Percentiles rank a stretch among this genome's conserved stretches.
Evolutionary conservation across 192 early-diverging fungal species (phyloP).

Genomic region (Backusella psychrophila): DNA sequence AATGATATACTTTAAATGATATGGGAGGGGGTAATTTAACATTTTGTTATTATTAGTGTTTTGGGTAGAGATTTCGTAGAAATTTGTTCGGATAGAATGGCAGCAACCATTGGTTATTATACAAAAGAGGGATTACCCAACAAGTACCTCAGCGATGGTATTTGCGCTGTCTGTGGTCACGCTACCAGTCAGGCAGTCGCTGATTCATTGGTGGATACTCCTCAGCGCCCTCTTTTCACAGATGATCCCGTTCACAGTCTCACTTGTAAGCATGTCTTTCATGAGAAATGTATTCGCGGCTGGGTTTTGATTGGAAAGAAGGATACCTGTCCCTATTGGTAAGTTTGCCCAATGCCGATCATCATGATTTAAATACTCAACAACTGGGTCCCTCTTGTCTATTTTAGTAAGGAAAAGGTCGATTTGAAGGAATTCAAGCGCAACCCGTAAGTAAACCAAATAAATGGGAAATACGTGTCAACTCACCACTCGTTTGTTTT

Average conservation of each 20-base stretch:
- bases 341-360: background rate
- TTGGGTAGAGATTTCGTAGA: constrained; percentile 62
- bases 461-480: background rate
- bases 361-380: background rate
- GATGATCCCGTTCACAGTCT: constrained; percentile 38
- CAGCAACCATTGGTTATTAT: constrained; percentile 59
- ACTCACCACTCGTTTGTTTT: background rate
- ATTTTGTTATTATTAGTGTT: constrained; percentile 32
- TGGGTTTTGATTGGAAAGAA: constrained; percentile 66
- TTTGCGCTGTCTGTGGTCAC: constrained; percentile 60
- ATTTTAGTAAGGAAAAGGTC: constrained; percentile 58
- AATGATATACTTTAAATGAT: background rate
- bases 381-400: background rate
- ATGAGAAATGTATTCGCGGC: constrained; percentile 64
- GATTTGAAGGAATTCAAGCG: constrained; percentile 60
- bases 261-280: constrained; percentile 57
- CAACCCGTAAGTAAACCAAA: constrained; percentile 46
- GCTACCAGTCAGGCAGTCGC: constrained; percentile 36
- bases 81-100: constrained; percentile 62
- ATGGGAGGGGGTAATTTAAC: background rate
- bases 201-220: constrained; percentile 36
- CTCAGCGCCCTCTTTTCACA: constrained; percentile 14
- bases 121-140: constrained; percentile 58
- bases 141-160: constrained; percentile 49
- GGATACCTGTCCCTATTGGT: constrained; percentile 64